These are phyloP conservation scores for Neonectria hederae DNA, from an alignment of 2,329 filamentous ascomycete species.

Conservation along the genomic window DNA sequence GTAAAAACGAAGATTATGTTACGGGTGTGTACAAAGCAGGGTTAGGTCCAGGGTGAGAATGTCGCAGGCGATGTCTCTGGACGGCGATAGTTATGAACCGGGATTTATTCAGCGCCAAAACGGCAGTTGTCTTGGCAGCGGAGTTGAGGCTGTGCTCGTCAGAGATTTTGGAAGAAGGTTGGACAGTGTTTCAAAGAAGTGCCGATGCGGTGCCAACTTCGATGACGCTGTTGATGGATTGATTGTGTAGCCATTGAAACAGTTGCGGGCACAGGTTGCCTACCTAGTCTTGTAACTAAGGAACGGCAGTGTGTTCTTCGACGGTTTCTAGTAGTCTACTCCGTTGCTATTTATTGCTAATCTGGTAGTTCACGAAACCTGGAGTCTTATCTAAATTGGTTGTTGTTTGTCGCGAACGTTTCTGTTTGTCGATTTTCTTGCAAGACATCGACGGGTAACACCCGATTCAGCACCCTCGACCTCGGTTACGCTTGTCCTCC, in stretches of 20 bases:
- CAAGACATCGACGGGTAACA: neutral
- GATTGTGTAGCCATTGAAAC: neutral
- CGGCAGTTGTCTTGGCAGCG: neutral
- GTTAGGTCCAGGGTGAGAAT: neutral
- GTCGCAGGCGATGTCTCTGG: neutral
- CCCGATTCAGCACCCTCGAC: neutral
- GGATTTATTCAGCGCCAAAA: neutral
- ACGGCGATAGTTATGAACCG: neutral
- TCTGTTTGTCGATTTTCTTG: no score
- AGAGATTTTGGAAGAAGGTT: neutral
- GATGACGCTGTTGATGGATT: neutral
- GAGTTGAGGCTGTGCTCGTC: neutral
- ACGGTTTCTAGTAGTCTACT: no score
- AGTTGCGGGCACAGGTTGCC: neutral
- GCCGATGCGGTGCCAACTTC: neutral
- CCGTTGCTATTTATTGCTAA: no score
- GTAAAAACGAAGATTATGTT: neutral
- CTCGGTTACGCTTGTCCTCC: neutral
- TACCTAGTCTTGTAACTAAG: neutral
- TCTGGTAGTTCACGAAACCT: no score
- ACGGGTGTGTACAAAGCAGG: neutral
- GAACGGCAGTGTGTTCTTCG: no score
- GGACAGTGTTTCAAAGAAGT: neutral
- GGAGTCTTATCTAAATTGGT: no score
- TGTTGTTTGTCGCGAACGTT: no score